Base-by-base conservation (phyloP, 2,329 filamentous ascomycete genomes). In the Exophiala dermatitidis region DNA sequence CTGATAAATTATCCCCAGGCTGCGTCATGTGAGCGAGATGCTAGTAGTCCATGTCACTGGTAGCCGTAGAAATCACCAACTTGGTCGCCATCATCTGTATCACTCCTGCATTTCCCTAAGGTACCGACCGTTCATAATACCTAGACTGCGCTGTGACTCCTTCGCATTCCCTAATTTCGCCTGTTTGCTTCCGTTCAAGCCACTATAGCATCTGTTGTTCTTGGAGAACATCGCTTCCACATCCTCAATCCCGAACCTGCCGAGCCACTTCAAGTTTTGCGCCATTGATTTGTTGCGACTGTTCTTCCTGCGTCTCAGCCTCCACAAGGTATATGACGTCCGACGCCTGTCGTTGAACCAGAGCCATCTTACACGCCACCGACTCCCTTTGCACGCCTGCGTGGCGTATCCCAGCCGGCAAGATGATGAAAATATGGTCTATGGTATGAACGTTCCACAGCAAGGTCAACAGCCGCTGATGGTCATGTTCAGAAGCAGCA, bases 371-470 rank as follows among this genome's bases (percentile, higher is more conserved):
- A 8, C 34, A 8, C 34, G 34, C n/a, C 34, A 37, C 7, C 34
- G 7, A 7, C n/a, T n/a, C 34, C 34, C 7, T n/a, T 41, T 41
- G 4, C 38, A 28, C 38, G 36, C 37, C 47, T 32, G 37, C n/a
- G 30, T 40, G 40, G 53, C 51, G 48, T 50, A 33, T 26, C 32
- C 10, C 42, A 26, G 55, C 58, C 60, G 65, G 62, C 75, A 90
- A 77, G 68, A 97, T 97, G 93, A 80, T 96, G 79, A 97, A 97
- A 77, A 96, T 97, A 78, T 97, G 91, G 93, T 95, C 90, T 66
- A 95, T 97, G 91, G 90, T 94, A 77, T 48, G 79, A 42, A 37
- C 30, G 37, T 28, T 33, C 63, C 51, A 26, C 31, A 38, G 10
- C 10, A 29, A 43, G n/a, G 5, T 10, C n/a, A 8, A 50, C 28